Percentiles rank a stretch among this genome's conserved stretches.
These are phyloP conservation scores for Trichoderma breve DNA, from an alignment of 2,329 filamentous ascomycete species.

Conservation along the genomic window DNA sequence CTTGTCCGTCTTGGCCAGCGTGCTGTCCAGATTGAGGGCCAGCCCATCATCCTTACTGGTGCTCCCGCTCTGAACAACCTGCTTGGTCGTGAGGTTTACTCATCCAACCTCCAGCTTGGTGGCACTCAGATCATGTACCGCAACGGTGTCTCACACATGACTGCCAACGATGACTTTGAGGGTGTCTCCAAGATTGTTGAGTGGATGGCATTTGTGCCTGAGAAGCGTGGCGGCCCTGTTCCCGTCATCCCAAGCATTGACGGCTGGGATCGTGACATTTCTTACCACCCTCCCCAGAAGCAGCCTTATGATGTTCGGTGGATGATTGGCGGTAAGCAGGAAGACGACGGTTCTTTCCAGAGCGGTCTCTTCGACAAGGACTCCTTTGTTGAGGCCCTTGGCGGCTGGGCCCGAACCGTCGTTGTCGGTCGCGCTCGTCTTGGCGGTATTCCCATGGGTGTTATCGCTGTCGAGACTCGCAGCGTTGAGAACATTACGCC, in stretches of 20 bases:
- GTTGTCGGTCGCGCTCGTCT: slow-evolving; percentile 95
- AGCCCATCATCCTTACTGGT: slow-evolving; percentile 98
- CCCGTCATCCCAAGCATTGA: slow-evolving; percentile 87
- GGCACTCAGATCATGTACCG: slow-evolving; percentile 99
- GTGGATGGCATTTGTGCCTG: slow-evolving; percentile 96
- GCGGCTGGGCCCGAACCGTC: slow-evolving; percentile 95
- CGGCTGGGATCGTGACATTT: slow-evolving; percentile 87
- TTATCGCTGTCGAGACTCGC: slow-evolving; percentile 94
- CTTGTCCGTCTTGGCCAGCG: slow-evolving; percentile 96
- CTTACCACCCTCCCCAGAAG: slow-evolving; percentile 78
- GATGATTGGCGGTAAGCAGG: slow-evolving; percentile 85
- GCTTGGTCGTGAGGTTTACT: slow-evolving; percentile 96
- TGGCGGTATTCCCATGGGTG: slow-evolving; percentile 96
- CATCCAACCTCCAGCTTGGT: slow-evolving; percentile 97
- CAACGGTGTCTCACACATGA: slow-evolving; percentile 99
- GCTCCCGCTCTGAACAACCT: slow-evolving; percentile 97
- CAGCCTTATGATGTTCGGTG: slow-evolving; percentile 89
- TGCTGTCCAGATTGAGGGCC: slow-evolving; percentile 97
- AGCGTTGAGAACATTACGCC: slow-evolving; percentile 96
- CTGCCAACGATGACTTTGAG: slow-evolving; percentile 93
- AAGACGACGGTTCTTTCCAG: slow-evolving; percentile 68
- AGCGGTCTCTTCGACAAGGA: slow-evolving; percentile 93
- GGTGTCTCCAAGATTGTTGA: slow-evolving; percentile 97
- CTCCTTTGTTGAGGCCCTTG: slow-evolving; percentile 95
- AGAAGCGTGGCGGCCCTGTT: slow-evolving; percentile 88